A percentile compares a stretch with the other conserved stretches of the same genome.
phyloP scores from a whole-genome alignment of 768 basidiomycete genomes.

The Rhodotorula graminis region DNA sequence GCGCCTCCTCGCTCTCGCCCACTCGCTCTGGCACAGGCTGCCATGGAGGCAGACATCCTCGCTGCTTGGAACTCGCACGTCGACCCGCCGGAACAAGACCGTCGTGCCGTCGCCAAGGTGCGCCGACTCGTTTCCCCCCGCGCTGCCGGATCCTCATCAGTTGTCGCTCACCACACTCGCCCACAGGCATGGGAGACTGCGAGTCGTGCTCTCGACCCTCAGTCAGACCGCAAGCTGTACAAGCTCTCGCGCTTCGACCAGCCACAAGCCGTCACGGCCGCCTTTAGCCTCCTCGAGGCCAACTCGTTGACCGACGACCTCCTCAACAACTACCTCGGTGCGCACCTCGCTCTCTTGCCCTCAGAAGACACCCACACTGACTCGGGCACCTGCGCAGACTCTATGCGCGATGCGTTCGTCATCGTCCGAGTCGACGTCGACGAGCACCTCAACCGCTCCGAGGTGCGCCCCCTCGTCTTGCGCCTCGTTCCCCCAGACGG shows the following conservation, averaged over 20 bases:
- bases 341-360: neutral
- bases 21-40: too few species aligned
- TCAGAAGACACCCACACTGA: neutral
- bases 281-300: neutral
- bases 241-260: neutral
- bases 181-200: constrained; percentile 2
- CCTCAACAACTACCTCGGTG: constrained; percentile 25
- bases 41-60: neutral
- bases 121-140: too few species aligned
- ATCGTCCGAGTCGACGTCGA: constrained; percentile 14
- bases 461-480: constrained; percentile 1
- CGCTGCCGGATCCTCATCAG: neutral
- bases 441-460: constrained; percentile 11
- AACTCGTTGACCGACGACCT: constrained; percentile 15
- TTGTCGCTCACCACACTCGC: neutral
- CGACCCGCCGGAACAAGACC: neutral
- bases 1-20: neutral
- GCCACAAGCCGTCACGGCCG: neutral
- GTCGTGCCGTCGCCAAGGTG: neutral
- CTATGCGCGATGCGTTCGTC: neutral
- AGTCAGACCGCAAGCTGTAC: neutral
- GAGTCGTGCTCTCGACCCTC: neutral
- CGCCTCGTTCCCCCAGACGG: neutral
- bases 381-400: neutral
- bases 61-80: neutral